Base-by-base conservation (phyloP, 2,329 filamentous ascomycete species). In the Colletotrichum ledebouriae region DNA sequence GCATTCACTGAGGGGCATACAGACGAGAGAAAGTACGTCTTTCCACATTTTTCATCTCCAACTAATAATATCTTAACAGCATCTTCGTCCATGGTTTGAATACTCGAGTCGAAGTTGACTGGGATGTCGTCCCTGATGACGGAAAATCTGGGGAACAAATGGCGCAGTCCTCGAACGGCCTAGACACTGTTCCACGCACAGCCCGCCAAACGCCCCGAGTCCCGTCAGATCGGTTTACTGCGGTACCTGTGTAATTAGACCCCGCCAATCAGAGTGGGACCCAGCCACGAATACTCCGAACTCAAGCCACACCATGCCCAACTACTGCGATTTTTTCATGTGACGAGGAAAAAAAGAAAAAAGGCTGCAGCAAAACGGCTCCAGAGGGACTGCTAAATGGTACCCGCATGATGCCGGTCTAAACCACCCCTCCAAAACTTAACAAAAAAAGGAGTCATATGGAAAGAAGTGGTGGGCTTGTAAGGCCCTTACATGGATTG, bases 21-120 rank as follows among this genome's bases (percentile, higher is more conserved):
- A 71, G 74, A 89, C 87, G 87, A 88, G 73, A 90, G 75, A 75
- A 90, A 89, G 0, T 84, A 87, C 22, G 86, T 87, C 76, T 90
- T 90, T 62, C 87, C 87, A 70, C 86, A 86, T 73, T 81, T 81
- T 68, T 85, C 82, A 76, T 90, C 87, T 37, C 88, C 87, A n/a
- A 90, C 78, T 20, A 89, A 76, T 33, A 90, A 75, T 13, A 90
- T 78, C n/a, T 80, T 86, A 73, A 88, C 79, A 56, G 79, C 79
- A 62, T 84, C 76, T 42, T 79, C 72, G 59, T 87, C 84, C 83
- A 86, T 86, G n/a, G 34, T 42, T 52, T n/a, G 39, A 11, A 17
- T 34, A 15, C 17, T 12, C 11, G 15, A 15, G 6, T 50, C 47
- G 53, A 41, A 22, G 9, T 57, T 44, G 53, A 42, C 29, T 58